These are phyloP conservation scores for Microdochium nivale DNA, from an alignment of 2,329 filamentous ascomycete genomes.

Conservation along the genomic window DNA sequence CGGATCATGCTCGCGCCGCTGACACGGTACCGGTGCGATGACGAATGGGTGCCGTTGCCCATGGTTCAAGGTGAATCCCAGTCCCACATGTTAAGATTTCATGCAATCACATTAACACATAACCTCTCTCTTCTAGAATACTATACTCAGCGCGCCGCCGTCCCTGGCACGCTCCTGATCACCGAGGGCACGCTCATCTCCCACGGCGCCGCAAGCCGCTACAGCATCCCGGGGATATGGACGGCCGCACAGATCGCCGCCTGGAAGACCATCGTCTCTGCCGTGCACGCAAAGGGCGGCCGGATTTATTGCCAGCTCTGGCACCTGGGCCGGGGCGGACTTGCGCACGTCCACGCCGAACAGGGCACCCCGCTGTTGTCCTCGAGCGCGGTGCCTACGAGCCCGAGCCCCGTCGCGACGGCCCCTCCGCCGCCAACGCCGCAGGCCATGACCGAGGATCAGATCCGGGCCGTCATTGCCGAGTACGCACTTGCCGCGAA, in stretches of 20 bases:
- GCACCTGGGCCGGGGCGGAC: slow-evolving; percentile 49
- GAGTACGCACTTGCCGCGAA: slow-evolving; percentile 48
- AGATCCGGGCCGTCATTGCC: slow-evolving; percentile 55
- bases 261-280: slow-evolving; percentile 53
- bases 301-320: slow-evolving; percentile 59
- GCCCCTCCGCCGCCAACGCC: slow-evolving; percentile 29
- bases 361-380: slow-evolving; percentile 41
- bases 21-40: slow-evolving; percentile 58
- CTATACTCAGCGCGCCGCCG: slow-evolving; percentile 19
- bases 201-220: slow-evolving; percentile 32
- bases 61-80: not conserved
- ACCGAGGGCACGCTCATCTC: slow-evolving; percentile 49
- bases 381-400: slow-evolving; percentile 18
- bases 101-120: not conserved
- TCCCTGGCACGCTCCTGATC: slow-evolving; percentile 40
- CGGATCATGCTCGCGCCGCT: slow-evolving; percentile 56
- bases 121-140: slow-evolving; percentile 12
- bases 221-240: slow-evolving; percentile 48
- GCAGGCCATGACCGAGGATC: slow-evolving; percentile 53
- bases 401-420: not conserved
- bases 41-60: slow-evolving; percentile 25
- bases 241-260: slow-evolving; percentile 44
- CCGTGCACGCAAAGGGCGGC: slow-evolving; percentile 53
- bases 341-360: slow-evolving; percentile 19
- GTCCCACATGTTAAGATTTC: no score